A percentile compares a stretch with the other conserved stretches of the same genome.
These are phyloP conservation scores for Wallacemonas rigidus DNA, from an alignment of 208 protist species.

Conservation along the genomic window DNA sequence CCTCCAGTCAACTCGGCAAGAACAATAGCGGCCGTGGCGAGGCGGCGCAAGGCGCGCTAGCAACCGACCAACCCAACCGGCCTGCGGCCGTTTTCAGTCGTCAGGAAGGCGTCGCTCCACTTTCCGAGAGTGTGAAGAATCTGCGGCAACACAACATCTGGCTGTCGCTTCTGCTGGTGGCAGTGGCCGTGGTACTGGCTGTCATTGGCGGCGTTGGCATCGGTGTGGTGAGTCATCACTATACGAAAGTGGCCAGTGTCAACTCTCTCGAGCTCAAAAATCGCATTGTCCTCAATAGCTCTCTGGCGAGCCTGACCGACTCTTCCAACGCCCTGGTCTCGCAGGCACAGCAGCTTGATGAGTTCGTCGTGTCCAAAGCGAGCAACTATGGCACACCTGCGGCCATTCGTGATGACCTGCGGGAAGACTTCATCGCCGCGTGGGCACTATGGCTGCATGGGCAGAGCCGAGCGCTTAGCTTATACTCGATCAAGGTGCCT, in stretches of 20 bases:
- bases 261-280: constrained; percentile 29
- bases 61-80: not conserved
- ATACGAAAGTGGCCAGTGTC: constrained; percentile 28
- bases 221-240: constrained; percentile 42
- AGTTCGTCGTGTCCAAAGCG: constrained; percentile 24
- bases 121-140: constrained; percentile 6
- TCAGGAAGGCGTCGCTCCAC: not conserved
- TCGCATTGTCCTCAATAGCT: constrained; percentile 50
- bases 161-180: constrained; percentile 24
- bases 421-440: constrained; percentile 28
- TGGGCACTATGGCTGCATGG: constrained; percentile 35
- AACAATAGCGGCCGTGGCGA: too few species aligned
- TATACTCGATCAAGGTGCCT: constrained; percentile 37
- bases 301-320: constrained; percentile 25
- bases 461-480: constrained; percentile 9
- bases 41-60: too few species aligned
- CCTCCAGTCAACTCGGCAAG: not conserved
- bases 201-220: constrained; percentile 38
- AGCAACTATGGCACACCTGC: not conserved
- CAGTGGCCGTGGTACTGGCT: constrained; percentile 44
- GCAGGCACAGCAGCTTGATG: constrained; percentile 20
- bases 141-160: constrained; percentile 35
- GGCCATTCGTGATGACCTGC: constrained; percentile 30
- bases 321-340: constrained; percentile 26
- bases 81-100: constrained; percentile 3